Base-by-base conservation (phyloP, 1,284 basidiomycete species). In the Fereydounia khargensis region DNA sequence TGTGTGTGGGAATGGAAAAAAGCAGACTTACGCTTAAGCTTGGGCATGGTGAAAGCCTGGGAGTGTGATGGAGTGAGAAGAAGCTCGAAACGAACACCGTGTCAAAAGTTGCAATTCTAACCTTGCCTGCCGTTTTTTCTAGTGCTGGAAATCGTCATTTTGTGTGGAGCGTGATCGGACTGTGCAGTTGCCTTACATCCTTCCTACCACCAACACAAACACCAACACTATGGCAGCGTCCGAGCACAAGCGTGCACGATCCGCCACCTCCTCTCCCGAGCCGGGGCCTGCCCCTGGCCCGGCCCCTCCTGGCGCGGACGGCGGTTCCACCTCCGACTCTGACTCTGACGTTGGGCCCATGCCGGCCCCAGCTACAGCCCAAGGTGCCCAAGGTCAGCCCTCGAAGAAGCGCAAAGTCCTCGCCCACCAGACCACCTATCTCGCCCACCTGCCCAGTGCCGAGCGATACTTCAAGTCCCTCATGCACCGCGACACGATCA, bases 391-490 rank as follows among this genome's bases (percentile, higher is more conserved):
- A 47, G 47, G 68, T 35, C 78, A 77, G 77, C 85, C 92, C 32
- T 91, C 94, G 3, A 69, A 67, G 49, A 57, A 47, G 28, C 46
- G 42, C 5, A 56, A 46, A 34, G 35, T 25, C 3, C 47, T 89
- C 9, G 84, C 84, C 2, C 85, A 89, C 64, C 86, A 88, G 79
- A 82, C 84, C 58, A 81, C 96, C 22, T 97, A 89, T 77, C 82
- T 98, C 35, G 88, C 90, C 36, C 89, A 94, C 76, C 80, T 99
- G 21, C 95, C 95, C 1, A 84, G 84, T 67, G 84, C 91, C 39
- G 89, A 96, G 72, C 85, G 95, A 63, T 99, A 98, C 78, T 87
- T 86, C 79, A 91, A 94, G 80, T 92, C 89, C 52, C 95, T 98
- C 78, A 98, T 98, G 95, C 95, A 99, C 77, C 81, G 92, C 40